Percentiles rank a stretch among this genome's conserved stretches.
These are phyloP conservation scores for Dothistroma pini DNA, from an alignment of 2,329 filamentous ascomycete genomes.

Conservation along the genomic window DNA sequence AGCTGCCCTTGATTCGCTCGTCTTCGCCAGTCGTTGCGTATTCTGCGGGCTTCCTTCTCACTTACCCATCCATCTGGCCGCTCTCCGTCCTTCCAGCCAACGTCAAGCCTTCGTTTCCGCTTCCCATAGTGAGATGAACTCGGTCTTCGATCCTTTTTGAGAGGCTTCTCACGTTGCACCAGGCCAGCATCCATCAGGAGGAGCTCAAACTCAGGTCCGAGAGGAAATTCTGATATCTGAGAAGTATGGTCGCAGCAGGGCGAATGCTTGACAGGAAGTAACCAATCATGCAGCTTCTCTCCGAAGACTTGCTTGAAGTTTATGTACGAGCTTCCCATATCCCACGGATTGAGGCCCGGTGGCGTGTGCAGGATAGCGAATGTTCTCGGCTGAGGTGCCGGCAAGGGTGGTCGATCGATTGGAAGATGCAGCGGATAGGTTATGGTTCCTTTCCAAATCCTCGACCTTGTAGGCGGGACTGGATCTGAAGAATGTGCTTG, in stretches of 20 bases:
- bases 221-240: conserved; percentile 32
- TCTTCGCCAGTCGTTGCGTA: conserved; percentile 22
- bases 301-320: conserved; percentile 86
- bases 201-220: conserved; percentile 35
- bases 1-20: conserved; percentile 12
- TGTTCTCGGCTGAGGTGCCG: conserved; percentile 46
- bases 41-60: conserved; percentile 31
- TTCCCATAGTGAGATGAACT: conserved; percentile 15
- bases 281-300: conserved; percentile 65
- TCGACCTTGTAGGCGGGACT: conserved; percentile 9
- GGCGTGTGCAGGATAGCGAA: conserved; percentile 77
- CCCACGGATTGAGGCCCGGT: conserved; percentile 79
- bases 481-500: conserved; percentile 6
- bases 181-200: conserved; percentile 32
- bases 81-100: conserved; percentile 35
- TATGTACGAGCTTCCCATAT: conserved; percentile 58
- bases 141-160: conserved; percentile 11
- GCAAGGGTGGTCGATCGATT: conserved; percentile 34
- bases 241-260: conserved; percentile 64
- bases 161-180: conserved; percentile 16
- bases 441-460: conserved; percentile 45
- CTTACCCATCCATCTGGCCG: conserved; percentile 32
- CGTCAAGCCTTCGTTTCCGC: conserved; percentile 25
- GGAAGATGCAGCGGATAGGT: conserved; percentile 54
- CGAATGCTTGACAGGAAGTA: conserved; percentile 70